phyloP scores from a whole-genome alignment of 441 rosid genomes.

The Bocquillonia castaneifolia region DNA sequence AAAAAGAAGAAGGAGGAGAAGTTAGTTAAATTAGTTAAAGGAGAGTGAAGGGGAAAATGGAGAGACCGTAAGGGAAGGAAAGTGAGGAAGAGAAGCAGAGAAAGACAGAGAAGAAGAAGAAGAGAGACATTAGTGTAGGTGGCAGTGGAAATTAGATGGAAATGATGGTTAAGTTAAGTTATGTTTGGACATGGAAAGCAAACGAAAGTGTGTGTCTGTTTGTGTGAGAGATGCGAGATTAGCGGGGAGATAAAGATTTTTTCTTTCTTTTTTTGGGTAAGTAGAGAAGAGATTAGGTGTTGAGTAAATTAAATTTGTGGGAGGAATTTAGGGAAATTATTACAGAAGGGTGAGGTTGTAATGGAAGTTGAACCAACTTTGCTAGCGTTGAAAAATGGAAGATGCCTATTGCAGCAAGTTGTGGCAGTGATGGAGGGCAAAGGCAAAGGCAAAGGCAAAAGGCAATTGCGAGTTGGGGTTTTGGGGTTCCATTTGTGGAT shows the following conservation, averaged over 20 bases:
- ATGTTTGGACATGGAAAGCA: constrained; percentile 1
- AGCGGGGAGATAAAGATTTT: background rate
- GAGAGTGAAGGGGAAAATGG: constrained; percentile 19
- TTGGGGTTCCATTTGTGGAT: too few species aligned
- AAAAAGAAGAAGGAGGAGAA: background rate
- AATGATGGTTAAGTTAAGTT: background rate
- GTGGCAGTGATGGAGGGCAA: background rate
- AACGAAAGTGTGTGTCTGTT: background rate
- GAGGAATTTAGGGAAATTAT: too few species aligned
- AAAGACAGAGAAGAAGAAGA: constrained; percentile 14
- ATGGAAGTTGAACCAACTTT: too few species aligned
- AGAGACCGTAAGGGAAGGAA: constrained; percentile 28
- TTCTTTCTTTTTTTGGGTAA: background rate
- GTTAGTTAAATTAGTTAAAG: background rate
- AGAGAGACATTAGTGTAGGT: background rate
- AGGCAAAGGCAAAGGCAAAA: background rate
- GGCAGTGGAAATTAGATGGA: background rate
- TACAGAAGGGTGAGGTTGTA: too few species aligned
- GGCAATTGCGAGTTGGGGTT: too few species aligned
- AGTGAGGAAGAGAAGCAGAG: constrained; percentile 21
- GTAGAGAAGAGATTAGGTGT: too few species aligned
- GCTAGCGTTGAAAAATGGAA: too few species aligned
- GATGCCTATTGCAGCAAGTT: too few species aligned
- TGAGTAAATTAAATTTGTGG: too few species aligned
- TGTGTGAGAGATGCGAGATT: background rate